Evolutionary conservation across 2,329 filamentous ascomycete genomes (phyloP).

Genomic region (Blumeriella jaapii): DNA sequence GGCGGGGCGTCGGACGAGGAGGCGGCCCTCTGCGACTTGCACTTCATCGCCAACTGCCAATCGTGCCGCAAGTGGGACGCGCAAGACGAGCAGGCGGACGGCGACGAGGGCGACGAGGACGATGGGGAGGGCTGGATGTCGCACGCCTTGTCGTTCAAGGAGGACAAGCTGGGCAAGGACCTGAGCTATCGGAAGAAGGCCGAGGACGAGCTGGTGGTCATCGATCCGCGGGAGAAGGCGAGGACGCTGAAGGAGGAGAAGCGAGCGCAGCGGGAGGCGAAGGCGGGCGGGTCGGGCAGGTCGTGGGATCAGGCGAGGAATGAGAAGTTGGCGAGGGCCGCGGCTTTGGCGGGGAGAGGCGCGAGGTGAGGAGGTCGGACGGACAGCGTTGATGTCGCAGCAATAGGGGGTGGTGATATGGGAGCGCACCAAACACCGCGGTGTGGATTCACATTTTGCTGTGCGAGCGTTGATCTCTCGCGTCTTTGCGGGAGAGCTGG

Average conservation of each 20-base stretch:
- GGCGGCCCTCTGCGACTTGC: conserved; percentile 73
- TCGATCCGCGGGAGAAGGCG: conserved; percentile 79
- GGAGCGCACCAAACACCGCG: no score
- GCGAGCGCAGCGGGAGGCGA: conserved; percentile 44
- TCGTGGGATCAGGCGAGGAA: conserved; percentile 49
- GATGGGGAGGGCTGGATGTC: conserved; percentile 71
- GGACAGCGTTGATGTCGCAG: no score
- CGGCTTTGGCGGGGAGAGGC: conserved; percentile 44
- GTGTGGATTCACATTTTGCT: no score
- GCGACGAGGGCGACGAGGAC: conserved; percentile 39
- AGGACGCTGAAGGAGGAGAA: conserved; percentile 58
- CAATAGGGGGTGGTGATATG: no score
- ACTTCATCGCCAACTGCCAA: conserved; percentile 93
- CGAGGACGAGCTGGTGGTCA: conserved; percentile 82
- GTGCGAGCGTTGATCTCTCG: no score
- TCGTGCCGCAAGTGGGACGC: conserved; percentile 77
- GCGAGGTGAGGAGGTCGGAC: conserved; percentile 34
- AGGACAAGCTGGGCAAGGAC: conserved; percentile 84
- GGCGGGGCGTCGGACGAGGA: conserved; percentile 46
- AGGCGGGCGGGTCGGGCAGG: conserved; percentile 38
- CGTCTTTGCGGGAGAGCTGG: no score
- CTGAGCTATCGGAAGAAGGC: conserved; percentile 82
- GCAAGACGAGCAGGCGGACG: conserved; percentile 36
- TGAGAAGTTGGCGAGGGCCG: conserved; percentile 41
- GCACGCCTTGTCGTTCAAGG: conserved; percentile 74